phyloP scores from a whole-genome alignment of 345 rosid genomes.

The Gossypium thurberi region DNA sequence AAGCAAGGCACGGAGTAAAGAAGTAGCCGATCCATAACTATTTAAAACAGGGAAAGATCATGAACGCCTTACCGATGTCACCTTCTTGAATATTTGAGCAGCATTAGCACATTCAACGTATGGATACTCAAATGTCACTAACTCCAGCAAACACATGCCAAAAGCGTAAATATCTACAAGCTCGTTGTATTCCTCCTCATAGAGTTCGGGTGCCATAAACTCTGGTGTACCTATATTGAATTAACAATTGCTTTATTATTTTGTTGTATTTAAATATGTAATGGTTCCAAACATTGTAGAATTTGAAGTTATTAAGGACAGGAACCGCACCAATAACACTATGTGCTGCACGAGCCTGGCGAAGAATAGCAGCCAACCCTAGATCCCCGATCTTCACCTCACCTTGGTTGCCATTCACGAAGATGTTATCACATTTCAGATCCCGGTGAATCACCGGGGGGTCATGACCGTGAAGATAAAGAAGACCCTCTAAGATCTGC shows the following conservation, averaged over 20 bases:
- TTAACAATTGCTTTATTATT: background rate
- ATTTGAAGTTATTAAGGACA: background rate
- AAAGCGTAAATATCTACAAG: constrained; percentile 95
- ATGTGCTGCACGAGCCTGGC: constrained; percentile 64
- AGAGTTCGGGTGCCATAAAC: constrained; percentile 98
- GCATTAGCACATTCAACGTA: constrained; percentile 84
- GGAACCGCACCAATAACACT: constrained; percentile 64
- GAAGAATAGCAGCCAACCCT: constrained; percentile 75
- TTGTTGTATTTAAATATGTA: background rate
- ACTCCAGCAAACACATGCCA: constrained; percentile 95
- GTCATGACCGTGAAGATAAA: constrained; percentile 79
- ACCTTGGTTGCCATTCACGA: constrained; percentile 94
- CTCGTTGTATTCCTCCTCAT: constrained; percentile 92
- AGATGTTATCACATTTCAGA: constrained; percentile 90
- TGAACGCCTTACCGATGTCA: constrained; percentile 58
- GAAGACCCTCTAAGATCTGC: constrained; percentile 80
- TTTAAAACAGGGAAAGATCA: background rate
- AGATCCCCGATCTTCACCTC: constrained; percentile 97
- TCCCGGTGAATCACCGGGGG: constrained; percentile 95
- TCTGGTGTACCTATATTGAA: constrained; percentile 77
- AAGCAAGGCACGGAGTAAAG: background rate
- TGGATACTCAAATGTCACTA: constrained; percentile 87
- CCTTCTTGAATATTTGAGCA: constrained; percentile 96
- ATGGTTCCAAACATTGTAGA: background rate
- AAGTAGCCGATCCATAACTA: background rate